A percentile compares a stretch with the other conserved stretches of the same genome.
Evolutionary conservation across 345 rosid genomes (phyloP).

Genomic region (Lagerstroemia speciosa): DNA sequence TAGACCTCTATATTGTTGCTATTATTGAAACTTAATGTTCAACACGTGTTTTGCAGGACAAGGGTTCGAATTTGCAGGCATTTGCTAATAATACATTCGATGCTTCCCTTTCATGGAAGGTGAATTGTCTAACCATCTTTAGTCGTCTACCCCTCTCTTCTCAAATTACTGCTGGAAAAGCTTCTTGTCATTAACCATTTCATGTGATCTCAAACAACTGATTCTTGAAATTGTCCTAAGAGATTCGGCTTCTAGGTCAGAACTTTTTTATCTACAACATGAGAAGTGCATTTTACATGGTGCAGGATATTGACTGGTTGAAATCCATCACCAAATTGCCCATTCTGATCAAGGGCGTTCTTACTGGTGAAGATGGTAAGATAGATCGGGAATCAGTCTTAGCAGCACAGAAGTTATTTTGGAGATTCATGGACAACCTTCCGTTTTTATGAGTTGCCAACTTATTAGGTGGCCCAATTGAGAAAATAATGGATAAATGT

Average conservation of each 20-base stretch:
- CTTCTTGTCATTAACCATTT: neutral
- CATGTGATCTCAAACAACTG: neutral
- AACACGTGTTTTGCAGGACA: conserved; percentile 23
- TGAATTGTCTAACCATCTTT: conserved; percentile 12
- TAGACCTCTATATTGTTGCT: neutral
- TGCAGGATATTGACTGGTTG: conserved; percentile 75
- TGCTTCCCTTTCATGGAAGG: conserved; percentile 77
- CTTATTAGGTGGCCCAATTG: neutral
- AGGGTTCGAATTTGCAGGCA: conserved; percentile 54
- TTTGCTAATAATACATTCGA: conserved; percentile 34
- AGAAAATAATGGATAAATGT: neutral
- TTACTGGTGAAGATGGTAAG: conserved; percentile 79
- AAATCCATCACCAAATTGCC: conserved; percentile 73
- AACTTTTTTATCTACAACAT: neutral
- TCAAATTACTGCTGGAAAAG: neutral
- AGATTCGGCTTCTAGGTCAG: neutral
- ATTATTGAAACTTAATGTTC: neutral
- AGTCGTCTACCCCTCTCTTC: neutral
- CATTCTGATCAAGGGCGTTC: conserved; percentile 61
- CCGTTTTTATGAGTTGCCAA: neutral
- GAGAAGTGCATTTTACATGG: conserved; percentile 1
- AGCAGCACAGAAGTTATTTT: too few species aligned
- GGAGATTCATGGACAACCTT: too few species aligned
- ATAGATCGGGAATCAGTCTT: neutral
- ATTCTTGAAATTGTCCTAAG: neutral